These are phyloP conservation scores for Spirogloea muscicola DNA, from an alignment of 139 green algal genomes.

Conservation along the genomic window DNA sequence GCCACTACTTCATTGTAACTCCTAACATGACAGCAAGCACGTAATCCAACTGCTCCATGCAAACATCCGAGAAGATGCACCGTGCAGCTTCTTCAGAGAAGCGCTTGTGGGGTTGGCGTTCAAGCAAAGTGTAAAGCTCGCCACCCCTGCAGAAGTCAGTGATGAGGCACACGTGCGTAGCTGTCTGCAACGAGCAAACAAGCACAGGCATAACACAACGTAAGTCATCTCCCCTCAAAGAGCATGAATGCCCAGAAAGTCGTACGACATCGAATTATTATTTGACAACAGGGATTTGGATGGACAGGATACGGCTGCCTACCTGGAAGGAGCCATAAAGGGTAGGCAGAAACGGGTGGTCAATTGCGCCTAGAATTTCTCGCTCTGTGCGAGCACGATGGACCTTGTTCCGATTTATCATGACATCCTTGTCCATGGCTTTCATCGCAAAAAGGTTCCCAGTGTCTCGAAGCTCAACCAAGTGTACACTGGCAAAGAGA, in stretches of 20 bases:
- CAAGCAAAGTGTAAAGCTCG: slow-evolving; percentile 73
- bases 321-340: slow-evolving; percentile 87
- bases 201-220: too few relatives aligned
- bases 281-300: too few relatives aligned
- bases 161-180: slow-evolving; percentile 48
- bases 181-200: slow-evolving; percentile 22
- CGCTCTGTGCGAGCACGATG: slow-evolving; percentile 85
- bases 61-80: background rate
- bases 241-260: too few relatives aligned
- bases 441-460: slow-evolving; percentile 52
- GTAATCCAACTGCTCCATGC: too few relatives aligned
- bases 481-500: slow-evolving; percentile 80
- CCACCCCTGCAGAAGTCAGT: slow-evolving; percentile 66
- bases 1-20: too few relatives aligned
- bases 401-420: slow-evolving; percentile 96
- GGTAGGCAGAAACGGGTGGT: slow-evolving; percentile 95
- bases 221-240: too few relatives aligned
- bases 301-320: too few relatives aligned
- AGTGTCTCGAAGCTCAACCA: slow-evolving; percentile 75
- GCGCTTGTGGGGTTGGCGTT: slow-evolving; percentile 47
- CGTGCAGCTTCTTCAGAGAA: slow-evolving; percentile 53
- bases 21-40: too few relatives aligned
- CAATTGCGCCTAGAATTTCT: slow-evolving; percentile 74
- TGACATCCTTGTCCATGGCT: slow-evolving; percentile 91
- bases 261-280: too few relatives aligned